These are phyloP conservation scores for Nakazawaea wickerhamii DNA, from an alignment of 805 yeast genomes.

Conservation along the genomic window DNA sequence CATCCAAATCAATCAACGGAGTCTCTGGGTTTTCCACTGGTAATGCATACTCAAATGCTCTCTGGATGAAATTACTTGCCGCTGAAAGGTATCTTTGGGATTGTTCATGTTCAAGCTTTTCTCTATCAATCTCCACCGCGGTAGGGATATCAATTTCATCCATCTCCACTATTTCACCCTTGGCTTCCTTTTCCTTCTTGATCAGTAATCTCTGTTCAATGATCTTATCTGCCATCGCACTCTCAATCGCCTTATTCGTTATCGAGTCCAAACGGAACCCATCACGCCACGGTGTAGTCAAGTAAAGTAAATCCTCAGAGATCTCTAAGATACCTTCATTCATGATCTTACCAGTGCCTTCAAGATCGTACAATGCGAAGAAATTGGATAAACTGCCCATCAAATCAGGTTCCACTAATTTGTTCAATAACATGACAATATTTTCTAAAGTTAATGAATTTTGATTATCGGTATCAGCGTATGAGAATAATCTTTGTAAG, in stretches of 20 bases:
- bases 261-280: conserved; percentile 58
- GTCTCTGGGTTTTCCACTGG: conserved; percentile 47
- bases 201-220: conserved; percentile 31
- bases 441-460: conserved; percentile 63
- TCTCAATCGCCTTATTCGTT: conserved; percentile 59
- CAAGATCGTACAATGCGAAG: conserved; percentile 67
- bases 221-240: conserved; percentile 60
- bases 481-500: conserved; percentile 54
- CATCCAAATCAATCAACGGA: conserved; percentile 37
- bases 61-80: conserved; percentile 77
- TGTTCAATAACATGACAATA: conserved; percentile 68
- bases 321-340: conserved; percentile 76
- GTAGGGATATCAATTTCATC: conserved; percentile 47
- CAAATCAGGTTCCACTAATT: conserved; percentile 63
- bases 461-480: conserved; percentile 47
- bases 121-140: conserved; percentile 58
- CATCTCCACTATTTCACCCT: conserved; percentile 22
- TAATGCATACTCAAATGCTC: conserved; percentile 87
- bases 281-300: conserved; percentile 85
- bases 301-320: conserved; percentile 79
- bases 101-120: conserved; percentile 56
- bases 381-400: conserved; percentile 76
- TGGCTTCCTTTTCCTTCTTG: conserved; percentile 26
- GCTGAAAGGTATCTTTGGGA: conserved; percentile 80
- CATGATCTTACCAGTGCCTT: conserved; percentile 54